Base-by-base conservation (phyloP, 768 basidiomycete genomes). In the Serpula lacrymans region DNA sequence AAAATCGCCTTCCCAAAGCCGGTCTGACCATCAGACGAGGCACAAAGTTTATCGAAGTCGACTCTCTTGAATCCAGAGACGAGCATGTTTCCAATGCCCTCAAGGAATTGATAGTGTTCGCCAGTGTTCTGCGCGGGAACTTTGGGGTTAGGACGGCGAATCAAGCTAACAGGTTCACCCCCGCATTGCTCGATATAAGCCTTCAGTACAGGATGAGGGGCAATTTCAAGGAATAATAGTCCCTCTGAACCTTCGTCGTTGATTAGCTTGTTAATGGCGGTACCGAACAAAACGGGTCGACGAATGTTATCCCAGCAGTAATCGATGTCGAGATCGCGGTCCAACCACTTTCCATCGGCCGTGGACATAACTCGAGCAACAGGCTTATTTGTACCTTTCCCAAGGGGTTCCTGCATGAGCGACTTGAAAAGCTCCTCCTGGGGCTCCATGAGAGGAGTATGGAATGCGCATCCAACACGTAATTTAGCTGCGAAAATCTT, bases 231-330 rank as follows among this genome's bases (percentile, higher is more conserved):
- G 49, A 64, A 57, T 18, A 48, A 43, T 5, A 62, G 39, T 3
- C 55, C 52, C 2, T 63, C 55, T 6, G 46, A 42, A 16, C 59
- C 54, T 37, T 62, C 54, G 14, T 63, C 58, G 8, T 57, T 48
- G 7, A 54, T 41, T 0, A 65, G 49, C 37, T 58, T 59, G 45
- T 58, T 55, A 40, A 66, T 55, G 5, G 58, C 58, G 33, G 55
- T 55, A 3, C 60, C 54, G n/a, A 65, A 65, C 17, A 60, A 48
- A 9, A 66, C 63, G 0, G 63, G 65, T 20, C 47, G 46, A 36
- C 59, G 65, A 36, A 64, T 59, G 35, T 63, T 66, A 17, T 65
- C 58, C 63, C 63, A 65, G 43, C 57, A 65, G 27, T 65, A 65
- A 39, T 55, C 39, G 34, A 39, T 28, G 20, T 49, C 42, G 16